Percentiles rank a stretch among this genome's conserved stretches.
Evolutionary conservation across 495 filamentous ascomycete genomes (phyloP).

Genomic region (Penicillium desertorum): DNA sequence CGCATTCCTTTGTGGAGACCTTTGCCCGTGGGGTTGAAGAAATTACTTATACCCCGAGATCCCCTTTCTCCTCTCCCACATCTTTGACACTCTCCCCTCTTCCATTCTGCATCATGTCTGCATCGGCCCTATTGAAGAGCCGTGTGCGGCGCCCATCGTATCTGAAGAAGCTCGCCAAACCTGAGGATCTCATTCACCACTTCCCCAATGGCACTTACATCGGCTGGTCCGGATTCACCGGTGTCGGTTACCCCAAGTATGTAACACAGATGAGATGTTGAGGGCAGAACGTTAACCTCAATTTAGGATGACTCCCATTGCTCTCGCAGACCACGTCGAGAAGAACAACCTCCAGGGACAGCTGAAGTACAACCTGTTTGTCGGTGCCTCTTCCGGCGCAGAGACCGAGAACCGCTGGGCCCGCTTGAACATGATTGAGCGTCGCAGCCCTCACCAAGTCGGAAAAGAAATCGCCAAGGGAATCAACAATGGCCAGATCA

Average conservation of each 20-base stretch:
- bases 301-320: conserved; percentile 74
- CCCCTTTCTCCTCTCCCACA: conserved; percentile 8
- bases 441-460: conserved; percentile 82
- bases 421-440: conserved; percentile 80
- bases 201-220: conserved; percentile 84
- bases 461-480: conserved; percentile 89
- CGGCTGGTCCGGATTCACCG: conserved; percentile 90
- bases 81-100: conserved; percentile 17
- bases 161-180: conserved; percentile 73
- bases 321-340: conserved; percentile 85
- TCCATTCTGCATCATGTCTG: conserved; percentile 40
- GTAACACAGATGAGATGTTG: conserved; percentile 28
- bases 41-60: conserved; percentile 29
- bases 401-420: conserved; percentile 95
- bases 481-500: conserved; percentile 84
- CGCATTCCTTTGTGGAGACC: conserved; percentile 9
- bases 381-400: conserved; percentile 83
- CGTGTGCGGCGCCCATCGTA: conserved; percentile 74
- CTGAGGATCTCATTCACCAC: conserved; percentile 74
- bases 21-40: conserved; percentile 18
- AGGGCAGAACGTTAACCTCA: background rate
- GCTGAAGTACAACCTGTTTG: conserved; percentile 81
- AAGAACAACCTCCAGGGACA: conserved; percentile 83
- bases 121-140: conserved; percentile 72
- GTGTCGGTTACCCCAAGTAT: conserved; percentile 86